Percentiles rank a stretch among this genome's conserved stretches.
Evolutionary conservation across 2,329 filamentous ascomycete genomes (phyloP).

Genomic region (Cladophialophora bantiana): DNA sequence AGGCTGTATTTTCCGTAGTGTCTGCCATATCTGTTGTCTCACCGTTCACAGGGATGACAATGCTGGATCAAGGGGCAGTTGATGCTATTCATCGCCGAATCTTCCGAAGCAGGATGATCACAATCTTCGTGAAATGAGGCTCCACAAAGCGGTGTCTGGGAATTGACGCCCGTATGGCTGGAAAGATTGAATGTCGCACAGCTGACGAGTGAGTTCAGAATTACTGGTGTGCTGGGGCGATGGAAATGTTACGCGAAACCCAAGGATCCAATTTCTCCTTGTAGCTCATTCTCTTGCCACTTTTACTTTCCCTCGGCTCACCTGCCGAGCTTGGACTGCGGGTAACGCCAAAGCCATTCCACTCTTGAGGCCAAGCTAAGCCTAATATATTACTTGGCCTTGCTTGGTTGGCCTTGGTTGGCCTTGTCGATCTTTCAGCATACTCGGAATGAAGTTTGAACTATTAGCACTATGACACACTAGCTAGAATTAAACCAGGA

Average conservation of each 20-base stretch:
- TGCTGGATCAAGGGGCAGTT: background rate
- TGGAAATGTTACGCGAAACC: background rate
- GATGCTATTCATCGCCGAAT: background rate
- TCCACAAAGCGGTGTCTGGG: background rate
- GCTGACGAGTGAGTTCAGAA: background rate
- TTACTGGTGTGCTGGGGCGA: background rate
- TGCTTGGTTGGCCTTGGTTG: no score
- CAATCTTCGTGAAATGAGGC: background rate
- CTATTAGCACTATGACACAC: no score
- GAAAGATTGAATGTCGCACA: background rate
- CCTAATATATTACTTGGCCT: no score
- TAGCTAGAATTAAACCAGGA: no score
- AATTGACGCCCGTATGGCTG: background rate
- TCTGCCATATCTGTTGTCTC: constrained; percentile 1
- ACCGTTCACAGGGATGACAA: background rate
- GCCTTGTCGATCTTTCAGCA: no score
- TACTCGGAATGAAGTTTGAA: no score
- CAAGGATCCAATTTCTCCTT: background rate
- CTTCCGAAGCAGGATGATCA: background rate
- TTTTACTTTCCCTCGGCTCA: constrained; percentile 1
- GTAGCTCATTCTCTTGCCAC: background rate
- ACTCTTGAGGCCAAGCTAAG: no score
- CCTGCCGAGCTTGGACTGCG: background rate
- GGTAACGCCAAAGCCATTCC: no score
- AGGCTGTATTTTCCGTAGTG: background rate